These are phyloP conservation scores for Hippophae tibetana DNA, from an alignment of 306 rosid genomes.

Conservation along the genomic window DNA sequence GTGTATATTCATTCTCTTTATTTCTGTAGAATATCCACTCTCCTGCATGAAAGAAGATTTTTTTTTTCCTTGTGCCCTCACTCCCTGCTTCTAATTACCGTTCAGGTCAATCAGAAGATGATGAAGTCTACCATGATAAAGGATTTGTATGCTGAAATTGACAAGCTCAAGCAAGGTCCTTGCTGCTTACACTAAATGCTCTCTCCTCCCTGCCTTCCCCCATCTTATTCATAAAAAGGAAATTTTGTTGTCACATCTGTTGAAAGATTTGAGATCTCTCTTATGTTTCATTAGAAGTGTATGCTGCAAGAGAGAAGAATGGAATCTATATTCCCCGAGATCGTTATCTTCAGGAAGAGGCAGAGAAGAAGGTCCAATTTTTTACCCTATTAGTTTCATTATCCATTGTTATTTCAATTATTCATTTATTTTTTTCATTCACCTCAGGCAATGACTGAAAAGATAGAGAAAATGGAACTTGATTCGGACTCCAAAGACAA, in stretches of 20 bases:
- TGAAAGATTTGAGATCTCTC: slow-evolving; percentile 11
- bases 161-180: slow-evolving; percentile 92
- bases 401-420: slow-evolving; percentile 10
- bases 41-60: background rate
- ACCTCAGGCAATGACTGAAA: slow-evolving; percentile 88
- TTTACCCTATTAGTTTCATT: slow-evolving; percentile 6
- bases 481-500: slow-evolving; percentile 92
- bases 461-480: slow-evolving; percentile 92
- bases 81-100: slow-evolving; percentile 16
- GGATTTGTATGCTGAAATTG: slow-evolving; percentile 93
- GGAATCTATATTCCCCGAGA: slow-evolving; percentile 99
- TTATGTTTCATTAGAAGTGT: slow-evolving; percentile 53
- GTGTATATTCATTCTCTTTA: background rate
- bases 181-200: slow-evolving; percentile 7
- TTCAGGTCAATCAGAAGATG: slow-evolving; percentile 96
- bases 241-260: background rate
- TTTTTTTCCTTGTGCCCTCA: slow-evolving; percentile 14
- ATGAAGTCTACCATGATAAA: slow-evolving; percentile 98
- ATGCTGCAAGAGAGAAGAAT: slow-evolving; percentile 98
- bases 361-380: slow-evolving; percentile 79
- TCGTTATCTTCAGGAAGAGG: slow-evolving; percentile 92
- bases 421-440: slow-evolving; percentile 4
- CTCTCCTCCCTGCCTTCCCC: slow-evolving; percentile 13
- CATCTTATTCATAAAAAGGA: slow-evolving; percentile 1
- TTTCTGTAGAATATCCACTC: background rate